Conservation (phyloP, 331 rosid species). For the Telfairia occidentalis region DNA sequence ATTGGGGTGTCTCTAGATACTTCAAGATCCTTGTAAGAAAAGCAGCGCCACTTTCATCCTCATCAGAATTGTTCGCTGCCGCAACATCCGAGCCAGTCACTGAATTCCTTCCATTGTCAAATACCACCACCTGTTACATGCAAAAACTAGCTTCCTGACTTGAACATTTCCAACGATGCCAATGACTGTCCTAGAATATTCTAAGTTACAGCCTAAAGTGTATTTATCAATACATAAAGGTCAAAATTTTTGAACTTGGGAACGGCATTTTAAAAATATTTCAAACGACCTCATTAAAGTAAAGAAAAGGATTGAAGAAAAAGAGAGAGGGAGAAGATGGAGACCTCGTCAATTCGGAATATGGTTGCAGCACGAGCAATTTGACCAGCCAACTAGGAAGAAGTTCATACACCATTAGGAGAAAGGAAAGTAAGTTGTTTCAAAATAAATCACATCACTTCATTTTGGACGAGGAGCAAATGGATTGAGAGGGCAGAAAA, state of each 20-base stretch:
- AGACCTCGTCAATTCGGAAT: constrained; percentile 85
- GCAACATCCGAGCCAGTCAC: constrained; percentile 17
- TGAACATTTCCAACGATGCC: not conserved
- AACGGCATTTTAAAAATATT: not conserved
- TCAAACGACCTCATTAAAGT: too few species aligned
- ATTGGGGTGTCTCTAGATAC: constrained; percentile 96
- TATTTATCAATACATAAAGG: too few species aligned
- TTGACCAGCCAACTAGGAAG: constrained; percentile 79
- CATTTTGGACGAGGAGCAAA: constrained; percentile 8
- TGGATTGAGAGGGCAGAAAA: not conserved
- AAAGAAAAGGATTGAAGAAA: not conserved
- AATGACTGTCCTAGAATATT: not conserved
- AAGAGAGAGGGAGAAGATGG: not conserved
- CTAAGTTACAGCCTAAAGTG: not conserved
- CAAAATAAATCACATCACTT: not conserved
- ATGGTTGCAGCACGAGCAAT: constrained; percentile 95
- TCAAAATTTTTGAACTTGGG: not conserved
- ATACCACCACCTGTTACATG: constrained; percentile 66
- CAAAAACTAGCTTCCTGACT: not conserved
- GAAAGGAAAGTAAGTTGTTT: not conserved
- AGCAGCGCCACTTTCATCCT: constrained; percentile 62
- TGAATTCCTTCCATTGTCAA: constrained; percentile 45
- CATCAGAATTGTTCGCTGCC: constrained; percentile 31
- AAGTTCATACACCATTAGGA: not conserved
- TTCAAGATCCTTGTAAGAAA: constrained; percentile 60